Percentiles rank a stretch among this genome's conserved stretches.
These are phyloP conservation scores for Coemansia sp. DNA, from an alignment of 192 early-diverging fungal genomes.

Conservation along the genomic window DNA sequence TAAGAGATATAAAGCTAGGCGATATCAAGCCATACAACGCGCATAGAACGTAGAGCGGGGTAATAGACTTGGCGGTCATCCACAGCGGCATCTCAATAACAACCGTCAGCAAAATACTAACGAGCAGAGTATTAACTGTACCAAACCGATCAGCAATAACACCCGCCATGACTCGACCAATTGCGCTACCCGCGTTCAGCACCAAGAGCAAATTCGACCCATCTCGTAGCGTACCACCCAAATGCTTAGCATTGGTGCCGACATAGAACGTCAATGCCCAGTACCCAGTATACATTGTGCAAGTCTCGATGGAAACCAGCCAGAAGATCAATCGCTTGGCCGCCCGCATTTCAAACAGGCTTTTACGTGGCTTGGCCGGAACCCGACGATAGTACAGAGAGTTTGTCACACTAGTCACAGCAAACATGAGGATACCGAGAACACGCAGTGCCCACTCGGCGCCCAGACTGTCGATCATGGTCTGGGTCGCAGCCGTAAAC, in stretches of 20 bases:
- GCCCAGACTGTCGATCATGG: constrained; percentile 61
- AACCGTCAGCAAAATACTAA: constrained; percentile 21
- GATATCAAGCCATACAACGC: constrained; percentile 39
- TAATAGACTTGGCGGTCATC: constrained; percentile 31
- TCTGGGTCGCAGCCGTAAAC: constrained; percentile 59
- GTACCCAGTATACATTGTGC: constrained; percentile 46
- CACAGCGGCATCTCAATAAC: constrained; percentile 38
- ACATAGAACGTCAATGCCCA: constrained; percentile 46
- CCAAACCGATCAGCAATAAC: constrained; percentile 38
- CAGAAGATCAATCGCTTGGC: constrained; percentile 33
- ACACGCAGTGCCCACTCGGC: constrained; percentile 68
- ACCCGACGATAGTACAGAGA: constrained; percentile 33
- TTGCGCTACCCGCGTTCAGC: constrained; percentile 29
- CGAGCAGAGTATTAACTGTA: constrained; percentile 33
- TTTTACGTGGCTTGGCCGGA: constrained; percentile 54
- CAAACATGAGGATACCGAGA: constrained; percentile 57
- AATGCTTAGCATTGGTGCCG: constrained; percentile 22
- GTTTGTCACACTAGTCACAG: constrained; percentile 31
- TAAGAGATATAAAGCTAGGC: constrained; percentile 46
- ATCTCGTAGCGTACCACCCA: constrained; percentile 23
- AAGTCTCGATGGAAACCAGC: constrained; percentile 31
- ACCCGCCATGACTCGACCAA: constrained; percentile 37
- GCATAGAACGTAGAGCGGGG: constrained; percentile 35
- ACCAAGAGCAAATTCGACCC: constrained; percentile 41
- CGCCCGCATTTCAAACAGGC: constrained; percentile 22